Base-by-base conservation (phyloP, 1,139 yeast species). In the Torulaspora globosa region DNA sequence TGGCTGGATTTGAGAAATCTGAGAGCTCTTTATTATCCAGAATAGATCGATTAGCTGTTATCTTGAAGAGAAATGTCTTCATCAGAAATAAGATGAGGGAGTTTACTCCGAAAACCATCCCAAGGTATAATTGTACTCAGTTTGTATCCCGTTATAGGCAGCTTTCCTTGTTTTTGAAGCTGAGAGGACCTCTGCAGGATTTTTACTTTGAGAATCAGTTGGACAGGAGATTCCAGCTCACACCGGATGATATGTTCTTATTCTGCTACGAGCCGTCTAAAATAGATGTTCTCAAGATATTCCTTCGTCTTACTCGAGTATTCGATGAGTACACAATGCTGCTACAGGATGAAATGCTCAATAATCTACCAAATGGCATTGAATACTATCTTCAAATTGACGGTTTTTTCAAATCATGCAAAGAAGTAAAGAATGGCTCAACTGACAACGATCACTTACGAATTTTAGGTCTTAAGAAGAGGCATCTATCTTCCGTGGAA, bases 181-280 rank as follows among this genome's bases (percentile, higher is more conserved):
- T 42, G 14, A 36, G 38, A 11, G 37, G 33, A 12, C 36, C 21
- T 30, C 12, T 35, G 24, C 34, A 11, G 35, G 30, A 31, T 26
- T 50, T 39, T 40, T 41, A 37, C 37, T 38, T 41, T 35, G 48
- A 43, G 21, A 46, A 43, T 29, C 46, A 33, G 5, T 35, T 36
- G 28, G 41, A 50, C 26, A 39, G 5, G 24, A 24, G 39, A 34
- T 42, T 26, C 39, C 41, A 43, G 14, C 42, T 46, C 23, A 30
- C 31, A 9, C 39, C 53, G 21, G 47, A 46, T 12, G 47, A 48
- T 32, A 19, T 39, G 21, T n/a, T 30, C n/a, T n/a, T 36, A 27
- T 50, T 50, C 30, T 46, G 48, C 27, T 48, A 48, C 24, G 39
- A 39, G 38, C 24, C 43, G 14, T 36, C 37, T 12, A 50, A 48